phyloP scores from a whole-genome alignment of 169 alveolate genomes.

The Plasmodium gonderi region DNA sequence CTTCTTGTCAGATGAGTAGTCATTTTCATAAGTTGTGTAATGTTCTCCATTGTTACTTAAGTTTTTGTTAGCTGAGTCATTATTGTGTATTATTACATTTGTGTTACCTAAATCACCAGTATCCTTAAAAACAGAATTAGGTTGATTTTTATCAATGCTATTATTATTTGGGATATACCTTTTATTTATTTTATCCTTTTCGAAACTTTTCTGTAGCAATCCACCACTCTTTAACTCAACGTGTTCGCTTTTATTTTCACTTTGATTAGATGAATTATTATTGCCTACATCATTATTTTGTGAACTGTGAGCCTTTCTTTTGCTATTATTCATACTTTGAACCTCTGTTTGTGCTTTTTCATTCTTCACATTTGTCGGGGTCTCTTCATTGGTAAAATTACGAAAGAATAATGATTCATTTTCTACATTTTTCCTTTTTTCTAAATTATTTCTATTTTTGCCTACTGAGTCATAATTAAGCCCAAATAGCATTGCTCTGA shows the following conservation, averaged over 20 bases:
- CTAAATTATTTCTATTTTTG: constrained; percentile 25
- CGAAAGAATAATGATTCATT: constrained; percentile 59
- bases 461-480: constrained; percentile 31
- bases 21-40: not conserved
- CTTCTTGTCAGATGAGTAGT: not conserved
- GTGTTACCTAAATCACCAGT: not conserved
- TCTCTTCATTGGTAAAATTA: constrained; percentile 51
- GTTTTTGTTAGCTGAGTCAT: not conserved
- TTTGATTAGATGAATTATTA: not conserved
- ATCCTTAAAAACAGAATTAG: not conserved
- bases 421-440: constrained; percentile 26
- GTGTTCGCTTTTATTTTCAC: constrained; percentile 5
- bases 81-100: not conserved
- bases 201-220: not conserved
- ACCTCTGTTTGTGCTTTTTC: constrained; percentile 13
- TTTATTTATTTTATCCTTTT: constrained; percentile 11
- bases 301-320: not conserved
- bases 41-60: not conserved
- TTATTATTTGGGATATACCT: not conserved
- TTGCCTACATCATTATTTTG: not conserved
- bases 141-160: not conserved
- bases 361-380: not conserved
- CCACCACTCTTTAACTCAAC: constrained; percentile 16
- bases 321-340: constrained; percentile 19
- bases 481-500: constrained; percentile 60